Evolutionary conservation across 768 basidiomycete species (phyloP), one percentile per base, ranked within the genome.

Genomic region (Termitomyces sp.): DNA sequence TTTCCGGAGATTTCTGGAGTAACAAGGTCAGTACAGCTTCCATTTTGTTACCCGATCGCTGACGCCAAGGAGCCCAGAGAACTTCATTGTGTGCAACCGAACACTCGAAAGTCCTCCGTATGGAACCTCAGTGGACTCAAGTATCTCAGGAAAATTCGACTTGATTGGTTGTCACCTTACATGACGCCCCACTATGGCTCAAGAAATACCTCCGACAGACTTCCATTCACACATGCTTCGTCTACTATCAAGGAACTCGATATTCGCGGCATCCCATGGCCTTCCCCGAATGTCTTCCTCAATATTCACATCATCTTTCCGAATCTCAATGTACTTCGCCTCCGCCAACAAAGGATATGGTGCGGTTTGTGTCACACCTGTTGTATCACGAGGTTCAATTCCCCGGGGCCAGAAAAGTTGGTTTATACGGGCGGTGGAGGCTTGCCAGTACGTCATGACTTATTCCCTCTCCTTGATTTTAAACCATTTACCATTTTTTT

Each of bases 281-380:
- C 72, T 39, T 70, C 72, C 16, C 74, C 73, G 9, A 61, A 68
- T 54, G 61, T 66, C 33, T 62, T 75, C 9, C 58, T 67, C 20
- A 55, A 64, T 18, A 60, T 70, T 3, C 61, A 67, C 5, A 16
- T 24, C 2, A 63, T 66, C 31, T 64, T 75, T 18, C 65, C 62
- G 1, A 59, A 68, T 53, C 61, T 76, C 13, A 59, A 53, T 4
- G 63, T 58, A 11, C 61, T 76, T 13, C 67, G 65, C 13, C 52
- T 74, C 9, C 61, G 66, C 36, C 68, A 71, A 24, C 55, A 62
- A 15, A 65, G 58, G 44, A 69, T 69, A 27, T 75, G 74, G 74
- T 76, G 74, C 59, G 69, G 71, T 8, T 66, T 76, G 9, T 76
- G 75, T 52, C 60, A 72, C 63, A 73, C 71, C 3, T 73, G 70